Evolutionary conservation across 768 basidiomycete species (phyloP).

Genomic region (Psilocybe cubensis): DNA sequence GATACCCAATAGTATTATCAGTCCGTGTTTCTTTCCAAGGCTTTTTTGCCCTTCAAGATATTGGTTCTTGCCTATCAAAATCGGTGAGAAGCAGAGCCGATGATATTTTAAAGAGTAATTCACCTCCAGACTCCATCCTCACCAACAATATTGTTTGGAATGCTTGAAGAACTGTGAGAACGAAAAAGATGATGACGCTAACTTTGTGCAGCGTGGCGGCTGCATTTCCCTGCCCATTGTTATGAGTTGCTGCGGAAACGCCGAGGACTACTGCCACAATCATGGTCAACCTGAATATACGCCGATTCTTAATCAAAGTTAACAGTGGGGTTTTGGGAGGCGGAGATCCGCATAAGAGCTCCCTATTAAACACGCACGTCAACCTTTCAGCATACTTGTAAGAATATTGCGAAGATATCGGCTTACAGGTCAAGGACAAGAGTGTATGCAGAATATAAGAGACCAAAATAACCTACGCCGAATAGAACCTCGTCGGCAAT

Average conservation of each 20-base stretch:
- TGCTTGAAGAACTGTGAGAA: slow-evolving; percentile 35
- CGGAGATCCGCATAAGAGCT: slow-evolving; percentile 18
- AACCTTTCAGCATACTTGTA: background rate
- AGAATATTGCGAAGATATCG: too few species aligned
- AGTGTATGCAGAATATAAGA: slow-evolving; percentile 45
- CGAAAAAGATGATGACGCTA: slow-evolving; percentile 39
- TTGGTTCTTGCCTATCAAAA: background rate
- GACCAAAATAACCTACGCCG: slow-evolving; percentile 45
- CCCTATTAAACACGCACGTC: slow-evolving; percentile 19
- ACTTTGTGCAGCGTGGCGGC: slow-evolving; percentile 32
- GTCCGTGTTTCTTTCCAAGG: slow-evolving; percentile 33
- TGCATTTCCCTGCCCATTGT: slow-evolving; percentile 9
- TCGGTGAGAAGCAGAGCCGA: background rate
- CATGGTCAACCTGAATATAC: slow-evolving; percentile 33
- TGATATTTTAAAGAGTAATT: background rate
- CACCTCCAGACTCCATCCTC: slow-evolving; percentile 24
- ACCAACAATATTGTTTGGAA: slow-evolving; percentile 32
- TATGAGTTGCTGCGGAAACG: slow-evolving; percentile 20
- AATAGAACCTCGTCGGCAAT: slow-evolving; percentile 43
- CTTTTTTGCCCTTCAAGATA: slow-evolving; percentile 1
- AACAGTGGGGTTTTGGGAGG: slow-evolving; percentile 19
- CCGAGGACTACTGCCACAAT: slow-evolving; percentile 35
- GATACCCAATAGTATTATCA: slow-evolving; percentile 34
- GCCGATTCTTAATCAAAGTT: slow-evolving; percentile 30
- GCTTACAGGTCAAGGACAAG: slow-evolving; percentile 47